Percentiles rank a stretch among this genome's conserved stretches.
These are phyloP conservation scores for Coemansia sp. DNA, from an alignment of 192 early-diverging fungal species.

Conservation along the genomic window DNA sequence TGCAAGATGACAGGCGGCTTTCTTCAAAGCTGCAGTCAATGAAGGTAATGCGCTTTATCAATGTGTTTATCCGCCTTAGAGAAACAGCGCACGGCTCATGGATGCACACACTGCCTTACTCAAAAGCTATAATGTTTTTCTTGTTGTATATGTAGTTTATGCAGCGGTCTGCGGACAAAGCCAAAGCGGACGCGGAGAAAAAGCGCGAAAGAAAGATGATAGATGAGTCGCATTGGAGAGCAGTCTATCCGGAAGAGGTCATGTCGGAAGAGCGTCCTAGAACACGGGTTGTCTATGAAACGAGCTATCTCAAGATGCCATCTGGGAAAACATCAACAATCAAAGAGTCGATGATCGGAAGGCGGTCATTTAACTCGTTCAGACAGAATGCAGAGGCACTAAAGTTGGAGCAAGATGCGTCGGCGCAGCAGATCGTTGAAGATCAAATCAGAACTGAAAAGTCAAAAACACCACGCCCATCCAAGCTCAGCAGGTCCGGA, in stretches of 20 bases:
- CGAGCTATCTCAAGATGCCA: conserved; percentile 50
- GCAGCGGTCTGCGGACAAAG: conserved; percentile 43
- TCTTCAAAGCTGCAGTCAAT: conserved; percentile 23
- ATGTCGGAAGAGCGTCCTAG: conserved; percentile 20
- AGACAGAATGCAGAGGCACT: conserved; percentile 29
- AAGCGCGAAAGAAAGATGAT: conserved; percentile 30
- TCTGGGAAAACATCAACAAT: conserved; percentile 10
- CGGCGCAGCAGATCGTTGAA: not conserved
- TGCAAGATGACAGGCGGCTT: conserved; percentile 6
- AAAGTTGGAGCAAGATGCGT: conserved; percentile 16
- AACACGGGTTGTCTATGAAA: conserved; percentile 35
- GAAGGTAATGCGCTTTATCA: conserved; percentile 4
- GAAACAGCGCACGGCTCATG: not conserved
- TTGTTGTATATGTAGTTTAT: conserved; percentile 36
- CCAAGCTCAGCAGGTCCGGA: not conserved
- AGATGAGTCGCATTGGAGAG: conserved; percentile 52
- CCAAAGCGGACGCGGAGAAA: conserved; percentile 23
- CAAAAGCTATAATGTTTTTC: not conserved
- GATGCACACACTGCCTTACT: not conserved
- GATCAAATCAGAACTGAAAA: conserved; percentile 3
- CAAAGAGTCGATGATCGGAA: conserved; percentile 3
- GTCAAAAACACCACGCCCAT: not conserved
- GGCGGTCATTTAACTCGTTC: conserved; percentile 46
- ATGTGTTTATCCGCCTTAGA: not conserved
- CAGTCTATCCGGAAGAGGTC: conserved; percentile 29